A percentile compares a stretch with the other conserved stretches of the same genome.
Evolutionary conservation across 176 grass and related monocot species (phyloP).

Genomic region (Eleusine coracana): DNA sequence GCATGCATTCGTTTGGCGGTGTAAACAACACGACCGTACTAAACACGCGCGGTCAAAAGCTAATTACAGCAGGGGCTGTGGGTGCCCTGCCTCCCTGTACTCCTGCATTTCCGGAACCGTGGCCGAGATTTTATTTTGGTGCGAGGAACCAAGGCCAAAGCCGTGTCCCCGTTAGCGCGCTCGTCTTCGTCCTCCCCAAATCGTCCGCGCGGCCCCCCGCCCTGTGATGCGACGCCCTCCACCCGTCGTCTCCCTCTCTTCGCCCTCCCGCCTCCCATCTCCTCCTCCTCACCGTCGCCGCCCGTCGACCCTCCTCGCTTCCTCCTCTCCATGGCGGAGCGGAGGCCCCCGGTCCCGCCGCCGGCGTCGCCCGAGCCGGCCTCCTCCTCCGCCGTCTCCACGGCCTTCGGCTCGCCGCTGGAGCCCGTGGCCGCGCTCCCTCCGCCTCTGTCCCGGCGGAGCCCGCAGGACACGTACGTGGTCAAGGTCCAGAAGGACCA

Average conservation of each 20-base stretch:
- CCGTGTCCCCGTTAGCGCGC: background rate
- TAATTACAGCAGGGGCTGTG: too few relatives aligned
- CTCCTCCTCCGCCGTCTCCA: constrained; percentile 31
- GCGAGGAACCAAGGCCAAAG: background rate
- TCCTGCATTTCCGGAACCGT: background rate
- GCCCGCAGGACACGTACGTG: constrained; percentile 58
- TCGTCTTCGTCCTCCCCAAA: constrained; percentile 28
- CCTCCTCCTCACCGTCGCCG: constrained; percentile 7
- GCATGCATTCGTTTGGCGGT: background rate
- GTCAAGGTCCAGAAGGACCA: constrained; percentile 89
- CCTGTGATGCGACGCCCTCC: constrained; percentile 47
- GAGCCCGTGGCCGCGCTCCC: constrained; percentile 8
- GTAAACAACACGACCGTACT: background rate
- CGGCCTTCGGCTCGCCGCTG: constrained; percentile 41
- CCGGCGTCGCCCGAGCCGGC: constrained; percentile 29
- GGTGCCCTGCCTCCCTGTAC: background rate
- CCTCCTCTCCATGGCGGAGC: constrained; percentile 63
- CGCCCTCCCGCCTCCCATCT: too few relatives aligned
- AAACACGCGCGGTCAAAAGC: background rate
- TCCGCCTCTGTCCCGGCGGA: background rate
- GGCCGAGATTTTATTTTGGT: background rate
- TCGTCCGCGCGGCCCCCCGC: constrained; percentile 16
- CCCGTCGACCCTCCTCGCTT: background rate
- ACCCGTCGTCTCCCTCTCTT: background rate
- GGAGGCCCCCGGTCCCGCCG: constrained; percentile 34